Evolutionary conservation across 192 early-diverging fungal genomes (phyloP), one percentile per base, ranked within the genome.

Genomic region (Diversispora eburnea): DNA sequence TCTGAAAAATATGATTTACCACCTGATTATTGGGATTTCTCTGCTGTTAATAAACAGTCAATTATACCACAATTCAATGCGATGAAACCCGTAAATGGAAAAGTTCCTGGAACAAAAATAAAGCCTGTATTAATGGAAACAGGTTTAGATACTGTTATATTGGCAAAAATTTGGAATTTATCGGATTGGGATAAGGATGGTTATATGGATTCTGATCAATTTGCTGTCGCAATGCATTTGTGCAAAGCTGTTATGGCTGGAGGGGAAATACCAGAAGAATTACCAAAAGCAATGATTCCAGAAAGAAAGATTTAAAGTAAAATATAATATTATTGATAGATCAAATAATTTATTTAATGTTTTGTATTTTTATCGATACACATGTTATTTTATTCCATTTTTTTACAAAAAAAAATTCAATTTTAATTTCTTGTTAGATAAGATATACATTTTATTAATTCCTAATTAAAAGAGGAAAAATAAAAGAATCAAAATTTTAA

Each of bases 181-280:
- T 84, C 91, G 19, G 92, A 95, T 69, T 93, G 91, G 91, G 90
- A 91, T 68, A 74, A 77, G 20, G 88, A 91, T 69, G 93, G 93
- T n/a, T 92, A 92, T 62, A 78, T 95, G 74, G 91, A 93, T 63
- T 68, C 84, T 54, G 93, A 94, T 67, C 90, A 95, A 81, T 95
- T 94, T 77, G 83, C 88, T 46, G 91, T 93, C 3, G 91, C 91
- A 0, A 92, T 95, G 91, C 89, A 91, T 74, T 71, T 92, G 22
- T 80, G 81, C 15, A 78, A 84, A 64, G 80, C 79, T 5, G 71
- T 83, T 1, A 75, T 80, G 43, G 63, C 66, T 54, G 84, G 86
- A 54, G 82, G 80, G n/a, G 75, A 75, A 19, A 63, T 86, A 46
- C 84, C 85, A 0, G 84, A 84, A 5, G 83, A 77, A 2, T 65